Evolutionary conservation across 495 filamentous ascomycete species (phyloP), one percentile per base, ranked within the genome.

Genomic region (Niebla homalea): DNA sequence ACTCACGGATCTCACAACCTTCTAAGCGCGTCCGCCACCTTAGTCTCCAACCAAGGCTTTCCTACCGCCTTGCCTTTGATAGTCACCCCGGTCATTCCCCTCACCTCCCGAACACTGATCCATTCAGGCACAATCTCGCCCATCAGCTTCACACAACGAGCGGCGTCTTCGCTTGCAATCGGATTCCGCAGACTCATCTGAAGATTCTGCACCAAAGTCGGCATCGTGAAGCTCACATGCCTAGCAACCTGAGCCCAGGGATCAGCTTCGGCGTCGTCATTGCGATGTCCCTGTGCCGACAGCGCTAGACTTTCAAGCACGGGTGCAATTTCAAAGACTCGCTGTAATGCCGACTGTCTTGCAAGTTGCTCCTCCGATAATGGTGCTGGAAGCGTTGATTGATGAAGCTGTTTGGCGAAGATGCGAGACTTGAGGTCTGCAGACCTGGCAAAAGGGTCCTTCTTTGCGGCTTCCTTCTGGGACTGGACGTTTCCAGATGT

Each of bases 71-170:
- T 67, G 45, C 61, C 63, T 55, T 71, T 71, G 2, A 84, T 61
- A 18, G 82, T 76, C 11, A 86, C 72, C 26, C 76, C 77, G 55
- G 75, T 70, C 47, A 74, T 59, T 35, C 67, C 73, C 0, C 72
- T 75, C 39, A 80, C 60, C 48, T 67, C 69, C 36, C 83, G 67
- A 1, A 84, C 57, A 29, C 67, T 60, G 36, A 84, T 55, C 78
- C 81, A 85, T 50, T 76, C 72, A 0, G 83, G 78, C 39, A 74
- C 71, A 21, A 85, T 70, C 65, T 84, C 80, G 1, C 73, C 76
- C 53, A 85, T 57, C 50, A 84, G 44, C 44, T 67, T 64, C n/a
- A 85, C 66, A 54, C 73, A 79, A 16, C 48, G 56, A 32, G 65
- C 63, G 3, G 67, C 79, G 54, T 85, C 83, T 45, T 77, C 77